These are phyloP conservation scores for Filobasidium wieringae DNA, from an alignment of 768 basidiomycete species.

Conservation along the genomic window DNA sequence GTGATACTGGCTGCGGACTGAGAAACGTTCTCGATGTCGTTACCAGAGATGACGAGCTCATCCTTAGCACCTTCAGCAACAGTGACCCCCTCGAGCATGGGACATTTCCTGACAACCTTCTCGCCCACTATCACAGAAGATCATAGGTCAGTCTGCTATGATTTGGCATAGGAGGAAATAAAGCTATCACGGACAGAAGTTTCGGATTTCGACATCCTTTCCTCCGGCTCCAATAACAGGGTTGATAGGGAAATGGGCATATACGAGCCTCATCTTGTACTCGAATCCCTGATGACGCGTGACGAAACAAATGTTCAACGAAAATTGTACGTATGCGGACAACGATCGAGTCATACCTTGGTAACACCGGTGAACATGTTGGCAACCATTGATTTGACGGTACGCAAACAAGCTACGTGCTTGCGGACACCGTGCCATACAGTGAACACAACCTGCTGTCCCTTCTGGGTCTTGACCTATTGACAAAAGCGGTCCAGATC, in stretches of 20 bases:
- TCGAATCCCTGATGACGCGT: slow-evolving; percentile 59
- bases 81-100: slow-evolving; percentile 70
- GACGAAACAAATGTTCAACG: neutral
- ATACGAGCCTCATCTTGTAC: slow-evolving; percentile 99
- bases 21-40: slow-evolving; percentile 92
- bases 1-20: slow-evolving; percentile 98
- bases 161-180: no score
- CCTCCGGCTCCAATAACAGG: slow-evolving; percentile 50
- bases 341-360: slow-evolving; percentile 39
- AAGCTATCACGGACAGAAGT: slow-evolving; percentile 33
- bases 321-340: neutral
- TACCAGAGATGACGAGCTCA: slow-evolving; percentile 72
- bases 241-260: slow-evolving; percentile 99
- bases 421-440: slow-evolving; percentile 98
- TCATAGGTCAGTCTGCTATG: no score
- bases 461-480: slow-evolving; percentile 48
- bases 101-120: slow-evolving; percentile 81
- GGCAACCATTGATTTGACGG: slow-evolving; percentile 83
- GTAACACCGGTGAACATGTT: slow-evolving; percentile 99
- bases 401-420: slow-evolving; percentile 95
- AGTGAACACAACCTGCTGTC: slow-evolving; percentile 66
- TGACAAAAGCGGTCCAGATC: neutral
- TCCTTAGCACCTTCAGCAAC: slow-evolving; percentile 35
- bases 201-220: slow-evolving; percentile 38
- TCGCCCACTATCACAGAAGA: slow-evolving; percentile 33